phyloP scores from a whole-genome alignment of 768 basidiomycete genomes.

The Suillus ampliporus region DNA sequence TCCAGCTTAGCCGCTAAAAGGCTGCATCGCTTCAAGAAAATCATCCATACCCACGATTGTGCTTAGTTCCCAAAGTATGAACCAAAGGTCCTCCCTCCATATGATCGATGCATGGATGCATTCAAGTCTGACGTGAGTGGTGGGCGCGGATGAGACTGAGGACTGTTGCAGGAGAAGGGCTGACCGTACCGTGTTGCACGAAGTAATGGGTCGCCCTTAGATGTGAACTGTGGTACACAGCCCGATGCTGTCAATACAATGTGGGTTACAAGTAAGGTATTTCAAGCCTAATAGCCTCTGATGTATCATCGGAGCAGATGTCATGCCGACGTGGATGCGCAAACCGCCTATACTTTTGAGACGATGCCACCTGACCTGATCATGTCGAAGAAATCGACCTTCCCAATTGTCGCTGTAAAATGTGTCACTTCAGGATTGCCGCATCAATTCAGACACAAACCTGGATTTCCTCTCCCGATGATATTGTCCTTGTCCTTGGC shows the following conservation, averaged over 20 bases:
- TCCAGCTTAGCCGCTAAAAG: neutral
- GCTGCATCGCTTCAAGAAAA: neutral
- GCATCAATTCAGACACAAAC: conserved; percentile 42
- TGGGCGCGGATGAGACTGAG: conserved; percentile 1
- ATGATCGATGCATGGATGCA: neutral
- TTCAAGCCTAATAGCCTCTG: neutral
- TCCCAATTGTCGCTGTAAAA: conserved; percentile 57
- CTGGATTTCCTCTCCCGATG: conserved; percentile 60
- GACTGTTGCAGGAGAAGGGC: neutral
- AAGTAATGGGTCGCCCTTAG: neutral
- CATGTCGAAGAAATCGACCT: conserved; percentile 83
- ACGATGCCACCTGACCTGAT: conserved; percentile 83
- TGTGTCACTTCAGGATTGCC: conserved; percentile 14
- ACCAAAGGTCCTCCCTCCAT: neutral
- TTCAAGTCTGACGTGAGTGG: neutral
- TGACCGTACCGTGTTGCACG: neutral
- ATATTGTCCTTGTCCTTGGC: conserved; percentile 59
- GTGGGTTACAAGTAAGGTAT: neutral
- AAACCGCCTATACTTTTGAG: conserved; percentile 56
- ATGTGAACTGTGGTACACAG: neutral
- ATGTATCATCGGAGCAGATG: neutral
- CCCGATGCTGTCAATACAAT: neutral
- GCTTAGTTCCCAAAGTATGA: neutral
- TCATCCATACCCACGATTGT: neutral
- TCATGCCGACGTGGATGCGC: neutral